Evolutionary conservation across 495 filamentous ascomycete genomes (phyloP), one percentile per base, ranked within the genome.

Genomic region (Bacidia gigantensis): DNA sequence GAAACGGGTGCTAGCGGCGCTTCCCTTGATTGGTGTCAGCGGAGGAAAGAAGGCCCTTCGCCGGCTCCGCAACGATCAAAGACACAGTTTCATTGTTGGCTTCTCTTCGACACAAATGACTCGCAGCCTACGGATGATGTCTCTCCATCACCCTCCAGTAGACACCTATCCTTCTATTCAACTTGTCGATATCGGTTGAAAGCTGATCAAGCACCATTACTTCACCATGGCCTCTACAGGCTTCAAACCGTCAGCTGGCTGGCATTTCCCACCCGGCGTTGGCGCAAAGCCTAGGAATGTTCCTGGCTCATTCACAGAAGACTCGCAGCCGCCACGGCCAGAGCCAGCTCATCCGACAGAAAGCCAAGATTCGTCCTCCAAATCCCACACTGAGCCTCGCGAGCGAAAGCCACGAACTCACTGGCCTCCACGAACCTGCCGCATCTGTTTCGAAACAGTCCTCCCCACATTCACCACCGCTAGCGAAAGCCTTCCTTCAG

Each of bases 391-490:
- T 46, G 26, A 25, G 10, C 46, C 42, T 26, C 48, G 29, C 18
- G 23, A 29, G 18, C 51, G 55, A 49, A 62, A 60, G 17, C 62
- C 59, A 47, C 51, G 64, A 20, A 59, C 67, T 56, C 72, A 76
- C 57, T 89, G 83, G 62, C 71, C 73, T 23, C 73, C 82, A 22
- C 79, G 89, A 42, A 82, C 77, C 50, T 98, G 92, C 65, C 86
- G 92, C 48, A 98, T 98, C 56, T 98, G 92, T 62, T 72, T 95
- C 44, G 92, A 96, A 56, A 81, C 73, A 1, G 86, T 95, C 23
- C 67, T 79, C 29, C 86, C 89, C 2, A 90, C 86, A 11, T 82
- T 81, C 57, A 75, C 87, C 41, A 69, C 82, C 46, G 73, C 78
- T 21, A 66, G 75, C 1, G 77, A 82, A 18, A 69, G 73, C 54